These are phyloP conservation scores for Perilla frutescens DNA, from an alignment of 257 asterid species.

Conservation along the genomic window DNA sequence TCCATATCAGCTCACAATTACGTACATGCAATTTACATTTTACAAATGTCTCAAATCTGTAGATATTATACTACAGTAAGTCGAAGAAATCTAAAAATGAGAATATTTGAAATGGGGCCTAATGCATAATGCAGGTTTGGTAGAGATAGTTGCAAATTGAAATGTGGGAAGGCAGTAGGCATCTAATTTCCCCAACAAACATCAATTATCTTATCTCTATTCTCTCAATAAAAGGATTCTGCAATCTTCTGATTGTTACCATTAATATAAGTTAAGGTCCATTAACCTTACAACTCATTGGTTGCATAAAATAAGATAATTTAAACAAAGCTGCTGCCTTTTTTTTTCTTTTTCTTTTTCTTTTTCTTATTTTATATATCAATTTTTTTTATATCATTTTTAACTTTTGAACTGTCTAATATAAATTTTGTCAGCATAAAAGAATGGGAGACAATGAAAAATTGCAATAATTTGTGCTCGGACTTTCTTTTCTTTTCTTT, in stretches of 20 bases:
- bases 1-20: too few relatives aligned
- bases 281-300: slow-evolving; percentile 37
- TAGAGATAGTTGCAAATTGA: background rate
- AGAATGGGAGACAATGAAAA: slow-evolving; percentile 8
- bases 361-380: too few relatives aligned
- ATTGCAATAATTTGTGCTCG: background rate
- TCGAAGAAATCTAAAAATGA: background rate
- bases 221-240: slow-evolving; percentile 30
- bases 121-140: slow-evolving; percentile 2
- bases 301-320: slow-evolving; percentile 31
- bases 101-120: slow-evolving; percentile 7
- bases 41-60: too few relatives aligned
- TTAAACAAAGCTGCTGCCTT: slow-evolving; percentile 22
- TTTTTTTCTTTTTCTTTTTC: background rate
- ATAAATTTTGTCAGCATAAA: background rate
- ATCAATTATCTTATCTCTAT: slow-evolving; percentile 12
- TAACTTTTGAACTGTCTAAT: background rate
- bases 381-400: background rate
- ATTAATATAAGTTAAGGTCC: slow-evolving; percentile 27
- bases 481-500: background rate
- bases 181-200: slow-evolving; percentile 16
- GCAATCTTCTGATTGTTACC: slow-evolving; percentile 34
- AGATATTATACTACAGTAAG: too few relatives aligned
- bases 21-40: too few relatives aligned
- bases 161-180: slow-evolving; percentile 4